Evolutionary conservation across 2,329 filamentous ascomycete genomes (phyloP), one percentile per base, ranked within the genome.

Genomic region (Ophiostoma sp.): DNA sequence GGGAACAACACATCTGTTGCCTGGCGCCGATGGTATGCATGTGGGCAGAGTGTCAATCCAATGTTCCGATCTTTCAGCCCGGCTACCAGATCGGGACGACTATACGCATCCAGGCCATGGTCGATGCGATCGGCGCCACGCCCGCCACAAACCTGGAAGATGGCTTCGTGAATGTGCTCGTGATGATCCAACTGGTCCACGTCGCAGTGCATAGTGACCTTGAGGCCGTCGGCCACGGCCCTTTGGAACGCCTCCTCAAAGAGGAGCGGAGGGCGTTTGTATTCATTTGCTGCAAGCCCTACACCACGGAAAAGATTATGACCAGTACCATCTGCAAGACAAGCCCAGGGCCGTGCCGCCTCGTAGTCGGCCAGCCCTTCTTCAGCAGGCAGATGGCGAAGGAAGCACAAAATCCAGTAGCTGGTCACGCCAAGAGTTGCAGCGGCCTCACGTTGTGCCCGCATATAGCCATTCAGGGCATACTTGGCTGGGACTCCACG

Each of bases 91-190:
- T 67, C 39, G n/a, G 65, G 35, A 7, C 65, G 36, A 48, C 65
- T 67, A 31, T 67, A 67, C 4, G 65, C 65, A 48, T 67, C 65
- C n/a, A 67, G 65, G 36, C 65, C 65, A n/a, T 67, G 36, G 39
- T 67, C 39, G 23, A 67, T 67, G 35, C 65, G 65, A 39, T 67
- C 65, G 7, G 65, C 65, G 27, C 65, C 65, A 17, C 65, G 36
- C 4, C 39, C 65, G 15, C 39, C 39, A 44, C 65, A 67, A n/a
- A 67, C 65, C 15, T 67, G 11, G 23, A 44, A 67, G 4, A 67
- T 48, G 35, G 65, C 65, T 27, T 67, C 65, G n/a, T 67, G 65
- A 4, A 67, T 41, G 39, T 67, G 36, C n/a, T 67, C 65, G 23
- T 67, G 23, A 27, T 67, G 65, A 39, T 66, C 64, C 36, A 41